Percentiles rank a stretch among this genome's conserved stretches.
Conservation (phyloP, 164 flowering plant species). For the Malania oleifera region DNA sequence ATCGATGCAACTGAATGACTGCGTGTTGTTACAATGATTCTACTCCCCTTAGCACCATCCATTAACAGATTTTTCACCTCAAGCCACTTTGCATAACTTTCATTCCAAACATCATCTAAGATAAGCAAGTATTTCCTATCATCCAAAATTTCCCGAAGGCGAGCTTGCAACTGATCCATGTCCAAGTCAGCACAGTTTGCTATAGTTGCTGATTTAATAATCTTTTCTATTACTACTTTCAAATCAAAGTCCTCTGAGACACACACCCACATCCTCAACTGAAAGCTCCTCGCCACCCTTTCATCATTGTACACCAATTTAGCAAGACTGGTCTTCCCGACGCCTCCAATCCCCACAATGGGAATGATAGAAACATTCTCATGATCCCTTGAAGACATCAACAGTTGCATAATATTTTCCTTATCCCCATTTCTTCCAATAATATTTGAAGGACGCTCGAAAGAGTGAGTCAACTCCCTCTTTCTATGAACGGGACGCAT, state of each 20-base stretch:
- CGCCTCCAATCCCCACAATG: slow-evolving; percentile 24
- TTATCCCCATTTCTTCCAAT: slow-evolving; percentile 18
- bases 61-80: not conserved
- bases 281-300: slow-evolving; percentile 1
- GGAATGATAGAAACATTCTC: slow-evolving; percentile 11
- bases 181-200: not conserved
- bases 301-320: slow-evolving; percentile 16
- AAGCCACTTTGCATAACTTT: not conserved
- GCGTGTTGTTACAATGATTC: not conserved
- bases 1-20: not conserved
- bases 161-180: slow-evolving; percentile 8
- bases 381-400: slow-evolving; percentile 8
- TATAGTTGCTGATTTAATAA: not conserved
- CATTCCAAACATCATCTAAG: slow-evolving; percentile 18
- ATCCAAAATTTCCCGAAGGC: not conserved
- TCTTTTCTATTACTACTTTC: not conserved
- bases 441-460: not conserved
- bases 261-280: slow-evolving; percentile 13
- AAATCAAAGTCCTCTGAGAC: slow-evolving; percentile 16
- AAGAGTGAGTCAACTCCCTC: slow-evolving; percentile 4
- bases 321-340: slow-evolving; percentile 28
- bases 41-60: not conserved
- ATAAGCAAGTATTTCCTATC: slow-evolving; percentile 15
- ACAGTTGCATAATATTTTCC: not conserved
- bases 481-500: not conserved